Evolutionary conservation across 257 asterid species (phyloP).

Genomic region (Henckelia pumila): DNA sequence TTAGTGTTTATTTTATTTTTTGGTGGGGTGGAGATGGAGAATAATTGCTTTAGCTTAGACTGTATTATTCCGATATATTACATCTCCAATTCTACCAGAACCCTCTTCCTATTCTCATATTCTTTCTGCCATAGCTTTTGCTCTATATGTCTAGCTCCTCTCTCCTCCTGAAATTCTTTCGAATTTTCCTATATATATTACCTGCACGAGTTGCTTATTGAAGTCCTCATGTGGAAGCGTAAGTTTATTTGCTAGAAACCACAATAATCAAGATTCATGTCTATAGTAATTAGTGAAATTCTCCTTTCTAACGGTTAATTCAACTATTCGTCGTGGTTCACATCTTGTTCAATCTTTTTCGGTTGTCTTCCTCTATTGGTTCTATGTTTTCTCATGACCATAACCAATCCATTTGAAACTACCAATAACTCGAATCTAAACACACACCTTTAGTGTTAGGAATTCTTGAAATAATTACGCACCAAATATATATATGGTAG

Average conservation of each 20-base stretch:
- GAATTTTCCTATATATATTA: background rate
- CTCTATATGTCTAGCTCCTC: background rate
- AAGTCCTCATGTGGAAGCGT: slow-evolving; percentile 25
- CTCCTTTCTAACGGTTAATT: slow-evolving; percentile 43
- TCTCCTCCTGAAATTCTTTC: background rate
- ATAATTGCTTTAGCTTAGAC: too few relatives aligned
- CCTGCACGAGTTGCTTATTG: background rate
- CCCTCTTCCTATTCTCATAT: slow-evolving; percentile 22
- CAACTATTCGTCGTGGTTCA: slow-evolving; percentile 34
- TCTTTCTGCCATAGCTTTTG: background rate
- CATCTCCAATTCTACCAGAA: background rate
- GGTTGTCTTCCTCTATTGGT: slow-evolving; percentile 56
- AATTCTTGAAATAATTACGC: background rate
- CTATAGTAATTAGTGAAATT: slow-evolving; percentile 40
- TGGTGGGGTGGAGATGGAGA: too few relatives aligned
- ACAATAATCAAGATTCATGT: slow-evolving; percentile 31
- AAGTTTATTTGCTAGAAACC: background rate
- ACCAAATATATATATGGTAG: background rate
- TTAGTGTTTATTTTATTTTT: too few relatives aligned
- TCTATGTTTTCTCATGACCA: slow-evolving; percentile 44
- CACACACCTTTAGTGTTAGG: too few relatives aligned
- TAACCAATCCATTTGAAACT: background rate
- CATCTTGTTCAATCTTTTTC: slow-evolving; percentile 45
- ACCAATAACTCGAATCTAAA: too few relatives aligned
- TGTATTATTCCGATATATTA: too few relatives aligned